Conservation (phyloP, 1,139 yeast species). For the Arxiozyma slooffiae region DNA sequence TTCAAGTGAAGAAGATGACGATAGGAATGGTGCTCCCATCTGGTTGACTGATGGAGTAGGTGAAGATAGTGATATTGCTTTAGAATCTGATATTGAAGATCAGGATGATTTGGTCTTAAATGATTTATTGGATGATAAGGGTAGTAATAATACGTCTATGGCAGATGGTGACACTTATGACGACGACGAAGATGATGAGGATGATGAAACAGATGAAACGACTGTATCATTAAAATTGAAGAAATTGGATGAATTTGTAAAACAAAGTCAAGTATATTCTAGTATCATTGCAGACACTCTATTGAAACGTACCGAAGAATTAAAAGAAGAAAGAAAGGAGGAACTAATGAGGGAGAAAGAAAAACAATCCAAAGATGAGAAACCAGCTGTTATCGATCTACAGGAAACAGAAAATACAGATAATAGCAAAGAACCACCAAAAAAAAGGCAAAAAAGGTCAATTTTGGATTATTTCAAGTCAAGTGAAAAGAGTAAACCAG, state of each 20-base stretch:
- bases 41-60: conserved; percentile 19
- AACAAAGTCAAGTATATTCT: conserved; percentile 76
- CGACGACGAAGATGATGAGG: no score
- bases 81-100: conserved; percentile 26
- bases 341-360: conserved; percentile 5
- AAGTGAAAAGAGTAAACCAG: conserved; percentile 4
- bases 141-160: not conserved
- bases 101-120: conserved; percentile 23
- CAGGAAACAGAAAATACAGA: no score
- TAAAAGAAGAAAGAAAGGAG: conserved; percentile 16
- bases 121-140: conserved; percentile 16
- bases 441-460: conserved; percentile 14
- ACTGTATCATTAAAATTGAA: conserved; percentile 40
- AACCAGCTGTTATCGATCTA: no score
- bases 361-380: conserved; percentile 1
- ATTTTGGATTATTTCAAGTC: conserved; percentile 24
- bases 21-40: conserved; percentile 10
- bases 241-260: conserved; percentile 60
- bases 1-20: conserved; percentile 6
- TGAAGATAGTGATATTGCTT: conserved; percentile 13
- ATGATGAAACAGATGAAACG: conserved; percentile 16
- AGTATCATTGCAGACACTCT: conserved; percentile 73
- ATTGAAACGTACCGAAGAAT: conserved; percentile 36
- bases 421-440: conserved; percentile 16
- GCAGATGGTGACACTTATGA: conserved; percentile 4